phyloP scores from a whole-genome alignment of 2,329 filamentous ascomycete species.

The Exophiala calicioides region DNA sequence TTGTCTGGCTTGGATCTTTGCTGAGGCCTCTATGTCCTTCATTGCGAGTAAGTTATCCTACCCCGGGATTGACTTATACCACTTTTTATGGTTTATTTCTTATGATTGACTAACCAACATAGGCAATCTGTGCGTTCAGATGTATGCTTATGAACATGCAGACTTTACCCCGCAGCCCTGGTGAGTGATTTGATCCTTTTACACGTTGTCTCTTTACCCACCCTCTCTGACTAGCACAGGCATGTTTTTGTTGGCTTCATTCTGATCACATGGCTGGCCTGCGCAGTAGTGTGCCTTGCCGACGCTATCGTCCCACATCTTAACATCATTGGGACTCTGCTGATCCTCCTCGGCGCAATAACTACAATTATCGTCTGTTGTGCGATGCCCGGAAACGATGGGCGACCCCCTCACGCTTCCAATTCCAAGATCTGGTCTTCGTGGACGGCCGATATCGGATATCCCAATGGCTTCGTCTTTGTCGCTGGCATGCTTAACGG shows the following conservation, averaged over 20 bases:
- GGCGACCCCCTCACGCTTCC: conserved; percentile 44
- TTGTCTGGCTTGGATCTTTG: conserved; percentile 60
- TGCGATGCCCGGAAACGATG: conserved; percentile 23
- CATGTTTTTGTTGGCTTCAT: neutral
- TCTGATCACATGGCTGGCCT: conserved; percentile 28
- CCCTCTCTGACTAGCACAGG: too few relatives aligned
- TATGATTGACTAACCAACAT: neutral
- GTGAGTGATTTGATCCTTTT: too few relatives aligned
- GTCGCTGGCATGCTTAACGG: conserved; percentile 68
- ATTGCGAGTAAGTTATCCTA: conserved; percentile 52
- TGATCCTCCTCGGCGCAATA: conserved; percentile 49
- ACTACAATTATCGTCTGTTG: conserved; percentile 49
- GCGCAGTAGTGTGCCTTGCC: conserved; percentile 39
- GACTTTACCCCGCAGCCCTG: too few relatives aligned
- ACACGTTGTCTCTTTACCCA: too few relatives aligned
- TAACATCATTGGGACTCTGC: conserved; percentile 47
- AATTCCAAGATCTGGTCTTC: conserved; percentile 59
- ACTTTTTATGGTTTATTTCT: conserved; percentile 1
- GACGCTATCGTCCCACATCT: conserved; percentile 44
- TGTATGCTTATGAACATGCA: too few relatives aligned
- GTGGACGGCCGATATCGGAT: conserved; percentile 52
- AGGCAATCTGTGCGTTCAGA: too few relatives aligned
- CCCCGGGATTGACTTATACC: neutral
- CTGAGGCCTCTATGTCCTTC: conserved; percentile 59
- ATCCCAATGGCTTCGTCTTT: conserved; percentile 61